Evolutionary conservation across 164 flowering plant genomes (phyloP), one percentile per base, ranked within the genome.

Genomic region (Magnolia kwangsiensis): DNA sequence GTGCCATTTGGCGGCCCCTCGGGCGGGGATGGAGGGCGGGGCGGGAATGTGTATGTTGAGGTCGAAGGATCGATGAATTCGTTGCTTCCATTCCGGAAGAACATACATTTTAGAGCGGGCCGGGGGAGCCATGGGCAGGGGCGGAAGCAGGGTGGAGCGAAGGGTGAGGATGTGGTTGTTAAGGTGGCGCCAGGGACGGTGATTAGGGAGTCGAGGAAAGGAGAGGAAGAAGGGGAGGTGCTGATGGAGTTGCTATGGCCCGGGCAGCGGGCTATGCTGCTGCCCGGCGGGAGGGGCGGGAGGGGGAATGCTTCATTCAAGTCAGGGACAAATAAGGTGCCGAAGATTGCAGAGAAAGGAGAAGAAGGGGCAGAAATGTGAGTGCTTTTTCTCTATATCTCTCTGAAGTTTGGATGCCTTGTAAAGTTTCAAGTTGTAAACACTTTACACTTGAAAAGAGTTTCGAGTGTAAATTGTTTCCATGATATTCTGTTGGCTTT

Each of bases 251-350:
- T 96, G 87, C 63, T 94, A 86, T 61, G 82, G 78, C 95, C 94
- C 0, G 98, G 96, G 19, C 94, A 96, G 82, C 83, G 88, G 83
- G 99, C 97, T 0, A 67, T 91, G 79, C 75, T 96, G 84, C 80
- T 96, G 83, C 94, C 94, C 0, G 99, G 99, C 23, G 99, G 99
- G 58, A 87, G 94, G 78, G 99, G 98, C 21, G 99, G 99, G 37
- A 87, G 96, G 78, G 99, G 99, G 27, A 96, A 96, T 81, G 96
- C 97, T 0, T 89, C 99, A 0, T 94, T 96, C 75, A 96, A 94
- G 83, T 85, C 96, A 0, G 93, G 95, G 65, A 81, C 81, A 0
- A 96, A 96, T 76, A 96, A 90, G 88, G 99, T 84, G 45, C 99
- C 99, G 0, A 90, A 83, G 88, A 91, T 96, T 74, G 96, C 99